A percentile compares a stretch with the other conserved stretches of the same genome.
Evolutionary conservation across 768 basidiomycete genomes (phyloP).

Genomic region (Russula virescens): DNA sequence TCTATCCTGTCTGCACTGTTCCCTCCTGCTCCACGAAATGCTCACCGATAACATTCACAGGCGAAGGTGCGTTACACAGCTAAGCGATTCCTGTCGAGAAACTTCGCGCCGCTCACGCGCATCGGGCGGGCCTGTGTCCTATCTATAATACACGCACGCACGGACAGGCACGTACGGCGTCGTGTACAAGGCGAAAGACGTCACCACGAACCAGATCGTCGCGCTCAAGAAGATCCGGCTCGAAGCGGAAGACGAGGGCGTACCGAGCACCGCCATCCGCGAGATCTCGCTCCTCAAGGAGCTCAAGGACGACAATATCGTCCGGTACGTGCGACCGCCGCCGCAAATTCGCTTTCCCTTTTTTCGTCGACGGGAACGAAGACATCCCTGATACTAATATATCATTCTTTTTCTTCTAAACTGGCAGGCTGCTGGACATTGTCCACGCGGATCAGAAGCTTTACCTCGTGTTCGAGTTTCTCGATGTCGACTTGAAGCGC

Average conservation of each 20-base stretch:
- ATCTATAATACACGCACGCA: neutral
- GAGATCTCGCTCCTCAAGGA: slow-evolving; percentile 98
- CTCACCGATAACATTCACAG: slow-evolving; percentile 28
- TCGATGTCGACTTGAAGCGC: slow-evolving; percentile 93
- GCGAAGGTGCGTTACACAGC: slow-evolving; percentile 40
- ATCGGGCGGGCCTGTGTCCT: neutral
- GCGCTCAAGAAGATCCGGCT: slow-evolving; percentile 98
- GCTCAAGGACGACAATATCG: slow-evolving; percentile 92
- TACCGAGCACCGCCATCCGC: slow-evolving; percentile 95
- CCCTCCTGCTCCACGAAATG: neutral
- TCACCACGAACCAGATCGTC: slow-evolving; percentile 73
- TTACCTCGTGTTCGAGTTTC: slow-evolving; percentile 96
- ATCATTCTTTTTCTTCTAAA: too few relatives aligned
- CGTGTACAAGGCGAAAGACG: slow-evolving; percentile 93
- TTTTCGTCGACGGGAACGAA: neutral
- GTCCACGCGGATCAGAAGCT: slow-evolving; percentile 96
- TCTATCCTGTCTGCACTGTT: neutral
- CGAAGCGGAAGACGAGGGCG: slow-evolving; percentile 98
- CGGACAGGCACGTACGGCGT: slow-evolving; percentile 90
- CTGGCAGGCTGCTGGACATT: slow-evolving; percentile 83
- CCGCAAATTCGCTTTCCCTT: neutral
- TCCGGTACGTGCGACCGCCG: slow-evolving; percentile 63
- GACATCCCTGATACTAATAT: neutral
- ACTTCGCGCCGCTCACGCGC: neutral
- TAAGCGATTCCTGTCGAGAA: neutral